Evolutionary conservation across 2,329 filamentous ascomycete genomes (phyloP).

Genomic region (Teratosphaeria viscida): DNA sequence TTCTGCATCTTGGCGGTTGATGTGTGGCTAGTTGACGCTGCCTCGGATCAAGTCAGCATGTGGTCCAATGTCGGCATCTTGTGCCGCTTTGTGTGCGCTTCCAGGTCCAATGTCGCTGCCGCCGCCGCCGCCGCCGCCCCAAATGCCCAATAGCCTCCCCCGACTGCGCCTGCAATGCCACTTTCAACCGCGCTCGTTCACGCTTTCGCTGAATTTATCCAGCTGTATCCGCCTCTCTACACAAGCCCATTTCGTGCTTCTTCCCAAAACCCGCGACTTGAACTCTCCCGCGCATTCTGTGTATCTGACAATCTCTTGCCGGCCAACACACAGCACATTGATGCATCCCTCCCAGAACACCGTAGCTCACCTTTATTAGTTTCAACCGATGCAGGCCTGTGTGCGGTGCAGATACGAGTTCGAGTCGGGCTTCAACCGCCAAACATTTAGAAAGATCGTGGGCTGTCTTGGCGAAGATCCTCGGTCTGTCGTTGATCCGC

Average conservation of each 20-base stretch:
- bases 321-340: not conserved
- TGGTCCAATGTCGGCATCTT: not conserved
- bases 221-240: not conserved
- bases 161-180: not conserved
- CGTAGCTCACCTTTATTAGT: not conserved
- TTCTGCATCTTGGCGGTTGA: conserved; percentile 6
- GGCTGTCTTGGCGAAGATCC: not conserved
- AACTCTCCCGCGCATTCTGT: not conserved
- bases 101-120: not conserved
- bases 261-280: not conserved
- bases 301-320: not conserved
- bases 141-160: not conserved
- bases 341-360: not conserved
- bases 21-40: not conserved
- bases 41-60: not conserved
- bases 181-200: not conserved
- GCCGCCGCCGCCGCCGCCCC: not conserved
- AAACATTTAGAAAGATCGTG: not conserved
- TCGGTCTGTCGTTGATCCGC: not conserved
- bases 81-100: not conserved
- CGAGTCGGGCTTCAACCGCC: not conserved
- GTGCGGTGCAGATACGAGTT: not conserved
- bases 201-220: not conserved
- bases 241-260: not conserved
- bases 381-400: not conserved